phyloP scores from a whole-genome alignment of 2,329 filamentous ascomycete genomes.

The Magnaporthiopsis rhizophila region DNA sequence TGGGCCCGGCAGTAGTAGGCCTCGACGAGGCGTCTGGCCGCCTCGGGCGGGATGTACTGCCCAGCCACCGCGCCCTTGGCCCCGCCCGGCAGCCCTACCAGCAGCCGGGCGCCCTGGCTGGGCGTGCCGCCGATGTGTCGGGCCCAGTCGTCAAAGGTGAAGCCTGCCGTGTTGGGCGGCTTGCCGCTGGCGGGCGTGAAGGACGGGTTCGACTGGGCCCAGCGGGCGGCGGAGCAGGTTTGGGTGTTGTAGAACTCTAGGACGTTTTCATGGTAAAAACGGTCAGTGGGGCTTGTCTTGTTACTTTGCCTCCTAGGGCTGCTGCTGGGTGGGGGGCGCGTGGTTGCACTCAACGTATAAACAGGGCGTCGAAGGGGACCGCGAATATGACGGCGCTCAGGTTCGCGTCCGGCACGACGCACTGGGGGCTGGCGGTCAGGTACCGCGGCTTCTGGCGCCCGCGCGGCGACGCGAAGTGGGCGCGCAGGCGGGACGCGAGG shows the following conservation, averaged over 20 bases:
- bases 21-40: slow-evolving; percentile 30
- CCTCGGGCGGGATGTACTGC: slow-evolving; percentile 24
- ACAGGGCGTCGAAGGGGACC: slow-evolving; percentile 33
- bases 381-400: slow-evolving; percentile 16
- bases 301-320: too few relatives aligned
- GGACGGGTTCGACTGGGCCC: slow-evolving; percentile 23
- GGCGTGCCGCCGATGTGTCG: slow-evolving; percentile 23
- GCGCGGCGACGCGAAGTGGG: slow-evolving; percentile 16
- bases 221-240: slow-evolving; percentile 22
- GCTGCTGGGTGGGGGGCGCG: too few relatives aligned
- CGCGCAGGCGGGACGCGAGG: slow-evolving; percentile 19
- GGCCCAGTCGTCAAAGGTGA: slow-evolving; percentile 38
- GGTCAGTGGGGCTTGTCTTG: too few relatives aligned
- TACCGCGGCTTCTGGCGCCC: slow-evolving; percentile 17
- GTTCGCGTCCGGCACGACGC: slow-evolving; percentile 31
- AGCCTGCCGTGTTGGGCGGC: slow-evolving; percentile 17
- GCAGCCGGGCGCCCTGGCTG: slow-evolving; percentile 35
- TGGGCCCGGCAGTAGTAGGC: slow-evolving; percentile 25
- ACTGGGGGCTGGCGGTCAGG: slow-evolving; percentile 39
- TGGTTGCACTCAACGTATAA: slow-evolving; percentile 22
- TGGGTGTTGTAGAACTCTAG: slow-evolving; percentile 40
- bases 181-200: slow-evolving; percentile 18
- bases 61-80: slow-evolving; percentile 19
- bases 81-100: slow-evolving; percentile 33
- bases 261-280: too few relatives aligned